Percentiles rank a stretch among this genome's conserved stretches.
Evolutionary conservation across 108 stramenopile genomes (phyloP).

Genomic region (Cyclotella sp.): DNA sequence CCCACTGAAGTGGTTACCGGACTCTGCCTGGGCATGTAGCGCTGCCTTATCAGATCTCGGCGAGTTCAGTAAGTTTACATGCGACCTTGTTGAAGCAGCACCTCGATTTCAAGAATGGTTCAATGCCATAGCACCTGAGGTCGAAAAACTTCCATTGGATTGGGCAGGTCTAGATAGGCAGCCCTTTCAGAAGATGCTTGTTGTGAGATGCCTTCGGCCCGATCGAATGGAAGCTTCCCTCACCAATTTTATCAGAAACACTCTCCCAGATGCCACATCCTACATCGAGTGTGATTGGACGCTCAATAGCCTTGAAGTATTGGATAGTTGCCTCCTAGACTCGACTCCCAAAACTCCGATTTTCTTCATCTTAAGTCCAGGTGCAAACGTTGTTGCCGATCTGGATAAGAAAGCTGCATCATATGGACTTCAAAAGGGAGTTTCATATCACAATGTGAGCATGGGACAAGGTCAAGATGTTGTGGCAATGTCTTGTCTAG

Average conservation of each 20-base stretch:
- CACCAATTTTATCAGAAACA: conserved; percentile 74
- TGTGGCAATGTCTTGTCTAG: conserved; percentile 88
- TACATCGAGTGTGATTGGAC: conserved; percentile 92
- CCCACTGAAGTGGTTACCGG: conserved; percentile 81
- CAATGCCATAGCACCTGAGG: conserved; percentile 85
- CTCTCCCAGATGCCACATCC: conserved; percentile 73
- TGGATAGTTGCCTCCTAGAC: conserved; percentile 77
- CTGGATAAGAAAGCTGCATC: conserved; percentile 84
- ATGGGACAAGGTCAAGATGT: conserved; percentile 95
- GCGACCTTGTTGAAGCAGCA: conserved; percentile 88
- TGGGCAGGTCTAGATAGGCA: conserved; percentile 87
- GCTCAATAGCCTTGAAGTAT: conserved; percentile 78
- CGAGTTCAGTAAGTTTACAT: conserved; percentile 80
- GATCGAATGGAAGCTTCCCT: conserved; percentile 86
- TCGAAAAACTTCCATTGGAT: conserved; percentile 91
- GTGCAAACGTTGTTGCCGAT: conserved; percentile 91
- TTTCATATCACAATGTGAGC: conserved; percentile 91
- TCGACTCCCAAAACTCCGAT: conserved; percentile 87
- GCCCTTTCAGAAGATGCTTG: conserved; percentile 93
- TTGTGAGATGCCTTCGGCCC: conserved; percentile 88
- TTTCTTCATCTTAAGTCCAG: conserved; percentile 92
- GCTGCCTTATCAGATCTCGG: conserved; percentile 79
- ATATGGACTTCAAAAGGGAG: conserved; percentile 82
- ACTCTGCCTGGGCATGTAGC: conserved; percentile 75
- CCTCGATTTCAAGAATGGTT: conserved; percentile 94